These are phyloP conservation scores for Emericellopsis cladophorae DNA, from an alignment of 2,329 filamentous ascomycete species.

Conservation along the genomic window DNA sequence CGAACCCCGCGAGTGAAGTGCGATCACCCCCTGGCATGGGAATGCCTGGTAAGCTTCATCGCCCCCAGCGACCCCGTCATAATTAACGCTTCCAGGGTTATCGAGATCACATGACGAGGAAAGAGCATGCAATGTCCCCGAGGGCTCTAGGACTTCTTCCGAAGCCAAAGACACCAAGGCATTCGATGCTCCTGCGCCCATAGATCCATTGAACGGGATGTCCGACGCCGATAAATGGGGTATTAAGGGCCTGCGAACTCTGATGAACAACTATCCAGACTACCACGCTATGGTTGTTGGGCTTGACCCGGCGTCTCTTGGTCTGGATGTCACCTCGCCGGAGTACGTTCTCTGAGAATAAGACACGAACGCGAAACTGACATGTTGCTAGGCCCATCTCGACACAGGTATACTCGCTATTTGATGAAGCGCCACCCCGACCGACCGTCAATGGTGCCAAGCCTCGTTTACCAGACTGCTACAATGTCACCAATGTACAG, in stretches of 20 bases:
- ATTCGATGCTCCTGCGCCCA: slow-evolving; percentile 22
- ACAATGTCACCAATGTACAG: slow-evolving; percentile 53
- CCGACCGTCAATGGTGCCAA: slow-evolving; percentile 37
- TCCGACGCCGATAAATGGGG: slow-evolving; percentile 51
- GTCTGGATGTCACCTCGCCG: slow-evolving; percentile 42
- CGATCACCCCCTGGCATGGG: slow-evolving; percentile 33
- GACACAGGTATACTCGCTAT: slow-evolving; percentile 47
- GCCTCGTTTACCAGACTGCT: slow-evolving; percentile 51
- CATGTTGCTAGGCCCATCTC: slow-evolving; percentile 34
- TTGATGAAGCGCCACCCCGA: slow-evolving; percentile 45
- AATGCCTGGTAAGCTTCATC: slow-evolving; percentile 16
- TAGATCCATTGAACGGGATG: slow-evolving; percentile 50
- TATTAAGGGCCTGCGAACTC: slow-evolving; percentile 47
- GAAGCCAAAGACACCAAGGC: slow-evolving; percentile 32
- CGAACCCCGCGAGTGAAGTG: slow-evolving; percentile 33
- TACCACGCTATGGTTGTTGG: slow-evolving; percentile 49
- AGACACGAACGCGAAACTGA: neutral
- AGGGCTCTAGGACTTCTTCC: slow-evolving; percentile 9
- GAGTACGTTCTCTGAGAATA: slow-evolving; percentile 32
- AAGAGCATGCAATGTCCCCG: slow-evolving; percentile 15
- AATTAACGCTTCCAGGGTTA: slow-evolving; percentile 10
- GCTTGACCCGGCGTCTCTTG: slow-evolving; percentile 43
- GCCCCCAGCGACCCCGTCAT: neutral
- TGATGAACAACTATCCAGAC: slow-evolving; percentile 53
- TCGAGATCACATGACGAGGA: slow-evolving; percentile 26